phyloP scores from a whole-genome alignment of 768 basidiomycete genomes.

The Infundibulicybe gibba region DNA sequence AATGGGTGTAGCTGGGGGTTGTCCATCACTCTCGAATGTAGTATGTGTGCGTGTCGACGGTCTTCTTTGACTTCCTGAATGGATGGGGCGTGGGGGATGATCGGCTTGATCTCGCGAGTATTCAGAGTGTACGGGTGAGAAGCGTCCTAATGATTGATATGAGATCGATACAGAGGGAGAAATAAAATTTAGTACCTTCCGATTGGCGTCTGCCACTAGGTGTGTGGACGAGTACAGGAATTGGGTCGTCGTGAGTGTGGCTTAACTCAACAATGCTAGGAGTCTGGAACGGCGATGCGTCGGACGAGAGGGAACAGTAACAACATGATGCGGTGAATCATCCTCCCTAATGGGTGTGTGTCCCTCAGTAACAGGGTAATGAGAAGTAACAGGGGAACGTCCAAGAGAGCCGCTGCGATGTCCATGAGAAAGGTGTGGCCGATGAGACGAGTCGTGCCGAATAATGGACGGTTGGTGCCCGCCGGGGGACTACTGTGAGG shows the following conservation, averaged over 20 bases:
- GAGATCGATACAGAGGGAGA: no score
- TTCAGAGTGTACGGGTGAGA: no score
- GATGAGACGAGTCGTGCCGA: not conserved
- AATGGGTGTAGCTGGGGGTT: no score
- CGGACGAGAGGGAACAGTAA: conserved; percentile 17
- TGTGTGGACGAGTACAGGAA: conserved; percentile 4
- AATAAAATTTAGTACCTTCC: no score
- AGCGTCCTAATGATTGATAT: no score
- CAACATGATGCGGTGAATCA: not conserved
- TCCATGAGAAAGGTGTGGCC: not conserved
- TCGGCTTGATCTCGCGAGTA: no score
- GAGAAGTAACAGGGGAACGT: not conserved
- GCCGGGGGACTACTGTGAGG: not conserved
- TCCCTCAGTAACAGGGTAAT: not conserved
- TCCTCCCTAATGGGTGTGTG: no score
- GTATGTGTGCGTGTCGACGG: no score
- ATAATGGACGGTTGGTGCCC: not conserved
- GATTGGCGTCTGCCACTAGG: not conserved
- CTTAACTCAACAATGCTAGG: conserved; percentile 16
- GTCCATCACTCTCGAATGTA: no score
- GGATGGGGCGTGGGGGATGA: no score
- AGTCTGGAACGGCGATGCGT: conserved; percentile 8
- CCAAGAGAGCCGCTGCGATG: not conserved
- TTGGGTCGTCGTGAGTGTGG: not conserved
- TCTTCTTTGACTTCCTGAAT: no score